Base-by-base conservation (phyloP, 2,329 filamentous ascomycete genomes). In the Neodidymelliopsis sp. region DNA sequence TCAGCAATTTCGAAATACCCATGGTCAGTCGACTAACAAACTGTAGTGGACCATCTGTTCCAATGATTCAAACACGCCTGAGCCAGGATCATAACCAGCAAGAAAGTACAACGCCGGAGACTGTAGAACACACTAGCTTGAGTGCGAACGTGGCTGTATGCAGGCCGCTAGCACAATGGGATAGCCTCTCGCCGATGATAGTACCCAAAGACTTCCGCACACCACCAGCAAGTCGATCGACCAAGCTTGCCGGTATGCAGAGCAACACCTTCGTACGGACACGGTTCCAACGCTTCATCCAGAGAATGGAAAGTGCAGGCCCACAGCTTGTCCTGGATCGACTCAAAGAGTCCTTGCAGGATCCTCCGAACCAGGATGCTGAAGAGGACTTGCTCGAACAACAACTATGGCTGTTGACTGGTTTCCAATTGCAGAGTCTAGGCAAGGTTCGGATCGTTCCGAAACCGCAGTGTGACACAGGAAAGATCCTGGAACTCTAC, bases 371-470 rank as follows among this genome's bases (percentile, higher is more conserved):
- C 74, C 73, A 75, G 8, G 71, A 76, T 10, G 66, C 72, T 0
- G 78, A 81, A 44, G 74, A 78, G 3, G 76, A 73, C 27, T 67
- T 82, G 48, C 72, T 82, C 36, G 79, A 82, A 53, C 82, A 82
- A 62, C 82, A 84, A 59, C 71, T 81, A 29, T 86, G 84, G 84
- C 80, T 90, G 73, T 74, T 86, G 24, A 84, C 80, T 20, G 78
- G 78, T 1, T 70, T 88, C 41, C 77, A 69, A 37, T 59, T 70
- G 27, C 75, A 76, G 23, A 69, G 60, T 35, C 42, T 64, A 42
- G 63, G 63, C 28, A 64, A 55, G 25, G 58, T 52, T 27, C 60
- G 50, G 36, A 51, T 53, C 36, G 35, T 51, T 33, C 62, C 66
- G 39, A 58, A 59, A 53, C 51, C 65, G 47, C 60, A 43, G 28